These are phyloP conservation scores for Penicillium sp. DNA, from an alignment of 2,329 filamentous ascomycete species.

Conservation along the genomic window DNA sequence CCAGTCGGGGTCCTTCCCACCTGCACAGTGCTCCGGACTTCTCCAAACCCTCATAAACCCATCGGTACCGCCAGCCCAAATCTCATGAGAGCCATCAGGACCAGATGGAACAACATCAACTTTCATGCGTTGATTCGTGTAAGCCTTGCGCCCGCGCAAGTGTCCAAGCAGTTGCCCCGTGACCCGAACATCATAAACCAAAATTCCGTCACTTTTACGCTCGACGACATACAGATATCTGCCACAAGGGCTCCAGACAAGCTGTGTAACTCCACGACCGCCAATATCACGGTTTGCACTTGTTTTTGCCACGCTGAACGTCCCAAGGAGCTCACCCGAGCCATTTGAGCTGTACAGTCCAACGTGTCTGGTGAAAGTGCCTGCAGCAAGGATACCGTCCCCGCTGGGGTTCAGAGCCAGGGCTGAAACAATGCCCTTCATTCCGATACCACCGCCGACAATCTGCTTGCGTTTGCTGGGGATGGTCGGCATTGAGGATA, in stretches of 20 bases:
- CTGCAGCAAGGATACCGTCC: conserved; percentile 48
- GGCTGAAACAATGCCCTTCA: conserved; percentile 50
- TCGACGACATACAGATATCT: conserved; percentile 53
- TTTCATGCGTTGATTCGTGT: conserved; percentile 49
- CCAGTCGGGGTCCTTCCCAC: conserved; percentile 36
- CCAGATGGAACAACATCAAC: conserved; percentile 42
- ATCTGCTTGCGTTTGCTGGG: conserved; percentile 42
- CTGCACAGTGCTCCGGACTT: conserved; percentile 36
- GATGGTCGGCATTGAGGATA: conserved; percentile 40
- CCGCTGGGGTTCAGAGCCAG: conserved; percentile 39
- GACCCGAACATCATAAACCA: conserved; percentile 54
- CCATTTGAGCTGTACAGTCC: conserved; percentile 48
- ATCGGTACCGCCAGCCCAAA: conserved; percentile 54
- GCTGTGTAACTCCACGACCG: conserved; percentile 48
- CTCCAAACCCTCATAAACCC: conserved; percentile 47
- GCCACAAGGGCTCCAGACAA: conserved; percentile 52
- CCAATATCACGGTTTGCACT: conserved; percentile 33
- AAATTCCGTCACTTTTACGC: conserved; percentile 47
- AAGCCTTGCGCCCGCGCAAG: conserved; percentile 39
- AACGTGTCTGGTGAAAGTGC: conserved; percentile 49
- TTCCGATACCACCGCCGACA: conserved; percentile 41
- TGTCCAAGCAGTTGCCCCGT: conserved; percentile 45
- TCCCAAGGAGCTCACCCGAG: conserved; percentile 42
- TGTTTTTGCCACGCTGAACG: conserved; percentile 42
- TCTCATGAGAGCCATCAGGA: conserved; percentile 38